Conservation (phyloP, 768 basidiomycete species). For the Kwoniella heveanensis region DNA sequence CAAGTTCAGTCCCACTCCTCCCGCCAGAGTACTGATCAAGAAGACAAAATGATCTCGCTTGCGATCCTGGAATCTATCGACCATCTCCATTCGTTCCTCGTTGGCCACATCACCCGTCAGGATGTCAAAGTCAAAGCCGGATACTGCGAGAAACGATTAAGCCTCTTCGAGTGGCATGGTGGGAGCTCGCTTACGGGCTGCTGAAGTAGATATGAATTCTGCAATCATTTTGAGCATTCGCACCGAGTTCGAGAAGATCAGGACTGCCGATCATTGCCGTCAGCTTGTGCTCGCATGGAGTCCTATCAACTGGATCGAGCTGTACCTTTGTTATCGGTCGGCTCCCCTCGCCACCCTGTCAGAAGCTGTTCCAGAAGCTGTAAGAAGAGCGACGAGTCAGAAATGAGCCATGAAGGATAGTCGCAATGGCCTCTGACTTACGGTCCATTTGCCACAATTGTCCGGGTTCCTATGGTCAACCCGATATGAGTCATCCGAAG, state of each 20-base stretch:
- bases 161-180: no score
- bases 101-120: conserved; percentile 76
- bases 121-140: conserved; percentile 61
- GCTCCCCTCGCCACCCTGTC: conserved; percentile 66
- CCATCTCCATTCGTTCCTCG: conserved; percentile 76
- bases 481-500: no score
- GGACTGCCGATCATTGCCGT: conserved; percentile 64
- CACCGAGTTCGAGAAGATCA: conserved; percentile 91
- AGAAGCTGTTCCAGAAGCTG: conserved; percentile 72
- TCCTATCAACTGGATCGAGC: no score
- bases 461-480: conserved; percentile 47
- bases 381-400: background rate
- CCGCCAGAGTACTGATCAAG: conserved; percentile 86
- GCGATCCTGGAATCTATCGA: conserved; percentile 73
- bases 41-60: conserved; percentile 76
- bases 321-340: conserved; percentile 65
- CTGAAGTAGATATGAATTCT: conserved; percentile 62
- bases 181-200: conserved; percentile 37
- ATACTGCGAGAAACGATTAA: conserved; percentile 25
- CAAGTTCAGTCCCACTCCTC: conserved; percentile 86
- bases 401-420: conserved; percentile 4
- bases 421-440: conserved; percentile 22
- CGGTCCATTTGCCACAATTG: conserved; percentile 54
- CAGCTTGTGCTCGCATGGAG: no score
- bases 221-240: conserved; percentile 84